Conservation (phyloP, 768 basidiomycete genomes). For the Stropharia rugosoannulata region DNA sequence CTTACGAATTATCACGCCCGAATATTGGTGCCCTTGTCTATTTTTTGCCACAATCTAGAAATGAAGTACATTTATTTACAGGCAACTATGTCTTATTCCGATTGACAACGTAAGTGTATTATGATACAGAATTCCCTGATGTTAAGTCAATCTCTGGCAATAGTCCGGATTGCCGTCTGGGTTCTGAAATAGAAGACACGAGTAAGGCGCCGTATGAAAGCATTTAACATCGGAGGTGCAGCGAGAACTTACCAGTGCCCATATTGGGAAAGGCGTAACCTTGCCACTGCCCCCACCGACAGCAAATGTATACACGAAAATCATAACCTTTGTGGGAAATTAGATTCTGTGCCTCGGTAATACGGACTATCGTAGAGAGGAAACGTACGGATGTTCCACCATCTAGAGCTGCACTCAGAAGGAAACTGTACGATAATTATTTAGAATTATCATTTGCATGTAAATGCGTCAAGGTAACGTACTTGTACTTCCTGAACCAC, state of each 20-base stretch:
- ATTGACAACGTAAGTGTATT: too few relatives aligned
- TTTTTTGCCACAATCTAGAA: too few relatives aligned
- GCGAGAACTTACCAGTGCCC: constrained; percentile 32
- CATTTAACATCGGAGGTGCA: background rate
- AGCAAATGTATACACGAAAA: constrained; percentile 44
- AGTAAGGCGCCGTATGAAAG: background rate
- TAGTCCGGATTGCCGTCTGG: constrained; percentile 28
- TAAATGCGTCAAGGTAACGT: background rate
- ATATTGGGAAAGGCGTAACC: constrained; percentile 33
- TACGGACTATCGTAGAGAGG: background rate
- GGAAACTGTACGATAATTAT: constrained; percentile 24
- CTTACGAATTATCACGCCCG: too few relatives aligned
- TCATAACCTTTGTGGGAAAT: constrained; percentile 34
- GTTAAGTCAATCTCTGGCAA: constrained; percentile 21
- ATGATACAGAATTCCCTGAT: background rate
- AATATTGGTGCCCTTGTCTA: too few relatives aligned
- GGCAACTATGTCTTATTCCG: too few relatives aligned
- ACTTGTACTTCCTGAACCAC: constrained; percentile 51
- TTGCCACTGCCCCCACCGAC: constrained; percentile 44
- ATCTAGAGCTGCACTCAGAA: constrained; percentile 52
- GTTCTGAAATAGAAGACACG: constrained; percentile 10
- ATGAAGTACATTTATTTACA: too few relatives aligned
- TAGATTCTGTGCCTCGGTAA: background rate
- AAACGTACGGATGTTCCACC: constrained; percentile 36
- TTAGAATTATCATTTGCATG: too few relatives aligned